Evolutionary conservation across 2,329 filamentous ascomycete species (phyloP).

Genomic region (Daldinia sp.): DNA sequence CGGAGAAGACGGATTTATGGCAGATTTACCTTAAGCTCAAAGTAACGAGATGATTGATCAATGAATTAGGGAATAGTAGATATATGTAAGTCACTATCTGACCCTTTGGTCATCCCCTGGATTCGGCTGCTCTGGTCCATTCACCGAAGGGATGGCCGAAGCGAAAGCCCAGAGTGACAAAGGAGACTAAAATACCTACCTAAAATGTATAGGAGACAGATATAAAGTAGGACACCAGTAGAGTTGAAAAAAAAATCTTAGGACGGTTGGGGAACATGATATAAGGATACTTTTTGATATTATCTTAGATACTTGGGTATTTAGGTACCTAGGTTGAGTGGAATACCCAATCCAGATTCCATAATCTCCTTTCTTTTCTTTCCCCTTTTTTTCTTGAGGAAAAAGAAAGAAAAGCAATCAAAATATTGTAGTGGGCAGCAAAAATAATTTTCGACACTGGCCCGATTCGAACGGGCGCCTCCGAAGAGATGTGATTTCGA

Average conservation of each 20-base stretch:
- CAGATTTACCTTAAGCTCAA: background rate
- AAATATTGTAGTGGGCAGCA: background rate
- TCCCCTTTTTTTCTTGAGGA: background rate
- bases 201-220: too few relatives aligned
- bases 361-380: too few relatives aligned
- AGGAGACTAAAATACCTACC: background rate
- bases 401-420: background rate
- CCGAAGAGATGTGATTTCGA: conserved; percentile 37
- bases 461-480: conserved; percentile 35
- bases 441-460: conserved; percentile 24
- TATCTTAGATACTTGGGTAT: too few relatives aligned
- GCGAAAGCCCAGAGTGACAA: background rate
- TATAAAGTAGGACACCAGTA: too few relatives aligned
- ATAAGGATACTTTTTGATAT: too few relatives aligned
- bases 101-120: background rate
- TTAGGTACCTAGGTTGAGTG: too few relatives aligned
- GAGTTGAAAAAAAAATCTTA: too few relatives aligned
- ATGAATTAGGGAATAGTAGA: background rate
- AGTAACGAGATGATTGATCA: background rate
- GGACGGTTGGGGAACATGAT: too few relatives aligned
- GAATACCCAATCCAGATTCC: too few relatives aligned
- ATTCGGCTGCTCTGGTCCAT: background rate
- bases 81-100: background rate
- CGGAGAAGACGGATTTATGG: too few relatives aligned
- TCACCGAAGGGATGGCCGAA: background rate